Evolutionary conservation across 2,329 filamentous ascomycete species (phyloP).

Genomic region (Fusarium sp.): DNA sequence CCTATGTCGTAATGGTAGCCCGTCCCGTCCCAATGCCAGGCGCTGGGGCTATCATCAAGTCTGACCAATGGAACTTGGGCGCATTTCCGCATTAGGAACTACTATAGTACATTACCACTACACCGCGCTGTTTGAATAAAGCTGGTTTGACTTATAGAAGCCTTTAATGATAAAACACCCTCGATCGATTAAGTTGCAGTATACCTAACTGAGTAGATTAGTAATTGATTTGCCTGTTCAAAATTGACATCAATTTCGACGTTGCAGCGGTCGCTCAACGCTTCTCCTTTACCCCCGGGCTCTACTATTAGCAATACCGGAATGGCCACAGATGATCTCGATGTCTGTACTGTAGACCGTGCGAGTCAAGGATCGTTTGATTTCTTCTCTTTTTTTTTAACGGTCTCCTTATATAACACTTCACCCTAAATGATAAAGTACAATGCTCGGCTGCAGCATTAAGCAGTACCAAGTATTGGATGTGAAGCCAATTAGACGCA

Average conservation of each 20-base stretch:
- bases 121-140: not conserved
- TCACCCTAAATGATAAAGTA: not conserved
- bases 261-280: not conserved
- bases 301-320: not conserved
- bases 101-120: not conserved
- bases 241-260: not conserved
- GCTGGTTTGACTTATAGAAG: not conserved
- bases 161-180: not conserved
- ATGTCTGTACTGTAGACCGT: not conserved
- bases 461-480: not conserved
- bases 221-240: too few species aligned
- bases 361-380: not conserved
- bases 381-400: not conserved
- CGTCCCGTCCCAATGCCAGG: not conserved
- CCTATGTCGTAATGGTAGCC: not conserved
- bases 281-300: not conserved
- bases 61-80: conserved; percentile 25
- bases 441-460: not conserved
- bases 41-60: not conserved
- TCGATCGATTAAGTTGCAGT: not conserved
- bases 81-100: conserved; percentile 25
- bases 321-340: not conserved
- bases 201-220: not conserved
- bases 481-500: not conserved
- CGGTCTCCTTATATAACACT: not conserved